Evolutionary conservation across 345 rosid genomes (phyloP), one percentile per base, ranked within the genome.

Genomic region (Sonneratia alba): DNA sequence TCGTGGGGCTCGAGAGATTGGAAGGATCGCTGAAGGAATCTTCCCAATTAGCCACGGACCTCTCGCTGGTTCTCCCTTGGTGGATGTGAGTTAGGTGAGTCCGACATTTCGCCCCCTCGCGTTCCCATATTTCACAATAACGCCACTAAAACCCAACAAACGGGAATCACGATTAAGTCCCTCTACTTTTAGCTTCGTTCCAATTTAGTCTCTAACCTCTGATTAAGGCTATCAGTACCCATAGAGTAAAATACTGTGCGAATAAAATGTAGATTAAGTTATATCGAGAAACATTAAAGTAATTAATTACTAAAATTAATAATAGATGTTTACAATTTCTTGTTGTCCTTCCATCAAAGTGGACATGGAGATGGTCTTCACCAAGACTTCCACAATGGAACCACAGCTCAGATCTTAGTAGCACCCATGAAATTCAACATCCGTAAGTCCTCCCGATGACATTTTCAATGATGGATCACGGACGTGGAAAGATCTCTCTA

Each of bases 41-140:
- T 32, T 67, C 21, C 3, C 70, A 67, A 67, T 42, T 9, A 42
- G 69, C 69, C 22, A 40, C 40, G 70, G 70, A 67, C 70, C 70
- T 67, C 18, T 42, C 53, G 70, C 70, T 66, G 69, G 69, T 67
- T 62, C 38, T 32, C 3, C 27, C 38, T 32, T 34, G 66, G 66
- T 12, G 14, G 38, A 62, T 27, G 36, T 15, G 38, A 62, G 66
- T 34, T 61, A 61, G 65, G 65, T 61, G 36, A 13, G 66, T 12
- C 65, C 36, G 13, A 22, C 14, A 12, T 61, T 62, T 8, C 2
- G 66, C 10, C 66, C 37, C 38, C 66, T 7, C 37, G 10, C 14
- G 27, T 62, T 13, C 19, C 38, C 66, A 3, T 12, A 62, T 27
- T 62, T 62, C 32, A 62, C 66, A 62, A 11, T 7, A 12, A 34